Conservation (phyloP, 495 filamentous ascomycete species). For the Daldinia childiae region DNA sequence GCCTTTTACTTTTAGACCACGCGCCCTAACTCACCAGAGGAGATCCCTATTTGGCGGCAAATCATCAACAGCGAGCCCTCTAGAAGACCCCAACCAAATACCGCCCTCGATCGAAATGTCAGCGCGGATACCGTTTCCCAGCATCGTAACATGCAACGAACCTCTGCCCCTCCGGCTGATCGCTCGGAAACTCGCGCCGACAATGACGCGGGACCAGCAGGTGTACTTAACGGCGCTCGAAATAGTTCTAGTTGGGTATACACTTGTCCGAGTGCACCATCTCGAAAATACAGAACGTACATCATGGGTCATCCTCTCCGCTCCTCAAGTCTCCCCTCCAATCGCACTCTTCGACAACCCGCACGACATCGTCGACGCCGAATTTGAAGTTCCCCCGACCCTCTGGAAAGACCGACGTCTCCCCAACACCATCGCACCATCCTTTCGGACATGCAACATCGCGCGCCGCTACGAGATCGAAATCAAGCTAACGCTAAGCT, state of each 20-base stretch:
- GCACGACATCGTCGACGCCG: conserved; percentile 68
- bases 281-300: conserved; percentile 69
- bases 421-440: conserved; percentile 85
- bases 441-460: conserved; percentile 91
- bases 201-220: conserved; percentile 58
- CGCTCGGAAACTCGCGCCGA: conserved; percentile 74
- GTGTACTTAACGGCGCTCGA: conserved; percentile 82
- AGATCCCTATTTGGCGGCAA: conserved; percentile 61
- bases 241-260: conserved; percentile 81
- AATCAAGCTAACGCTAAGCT: conserved; percentile 76
- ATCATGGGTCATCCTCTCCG: conserved; percentile 74
- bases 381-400: conserved; percentile 69
- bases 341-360: conserved; percentile 66
- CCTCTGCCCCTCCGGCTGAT: conserved; percentile 83
- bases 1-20: conserved; percentile 75
- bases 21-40: conserved; percentile 41
- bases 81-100: conserved; percentile 16
- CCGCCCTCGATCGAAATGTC: conserved; percentile 70
- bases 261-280: conserved; percentile 78
- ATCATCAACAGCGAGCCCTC: conserved; percentile 18
- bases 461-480: conserved; percentile 82
- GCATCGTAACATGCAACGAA: conserved; percentile 88
- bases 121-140: conserved; percentile 84
- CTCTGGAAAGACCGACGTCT: conserved; percentile 76
- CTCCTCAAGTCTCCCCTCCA: conserved; percentile 64